phyloP scores from a whole-genome alignment of 192 early-diverging fungal species.

The Geranomyces variabilis region DNA sequence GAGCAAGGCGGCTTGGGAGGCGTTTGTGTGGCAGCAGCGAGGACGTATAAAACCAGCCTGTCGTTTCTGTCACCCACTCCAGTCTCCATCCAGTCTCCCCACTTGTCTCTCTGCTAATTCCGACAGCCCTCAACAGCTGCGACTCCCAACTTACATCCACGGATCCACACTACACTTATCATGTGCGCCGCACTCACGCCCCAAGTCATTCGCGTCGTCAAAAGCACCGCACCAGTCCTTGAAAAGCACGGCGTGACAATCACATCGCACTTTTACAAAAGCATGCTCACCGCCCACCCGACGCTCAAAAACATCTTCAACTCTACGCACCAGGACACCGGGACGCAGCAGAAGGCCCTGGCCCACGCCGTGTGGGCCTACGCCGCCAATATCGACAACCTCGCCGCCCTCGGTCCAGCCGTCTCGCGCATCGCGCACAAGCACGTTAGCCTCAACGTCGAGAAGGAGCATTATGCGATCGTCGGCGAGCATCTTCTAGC shows the following conservation, averaged over 20 bases:
- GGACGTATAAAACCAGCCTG: no score
- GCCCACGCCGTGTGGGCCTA: slow-evolving; percentile 20
- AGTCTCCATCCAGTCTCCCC: no score
- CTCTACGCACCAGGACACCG: slow-evolving; percentile 4
- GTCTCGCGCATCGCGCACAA: slow-evolving; percentile 14
- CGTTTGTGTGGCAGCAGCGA: no score
- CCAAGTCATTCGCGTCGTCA: neutral
- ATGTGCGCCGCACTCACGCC: slow-evolving; percentile 7
- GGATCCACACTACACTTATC: no score
- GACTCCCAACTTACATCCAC: no score
- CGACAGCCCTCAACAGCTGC: no score
- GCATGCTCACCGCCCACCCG: slow-evolving; percentile 8
- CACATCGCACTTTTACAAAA: slow-evolving; percentile 13
- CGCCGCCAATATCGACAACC: slow-evolving; percentile 11
- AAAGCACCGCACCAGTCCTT: slow-evolving; percentile 13
- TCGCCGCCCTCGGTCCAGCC: neutral
- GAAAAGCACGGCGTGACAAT: slow-evolving; percentile 13
- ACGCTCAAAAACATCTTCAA: slow-evolving; percentile 16
- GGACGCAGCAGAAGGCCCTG: slow-evolving; percentile 1
- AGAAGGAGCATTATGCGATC: neutral
- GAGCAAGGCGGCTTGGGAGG: no score
- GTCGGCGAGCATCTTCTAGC: slow-evolving; percentile 8
- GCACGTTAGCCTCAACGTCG: slow-evolving; percentile 5
- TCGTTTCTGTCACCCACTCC: no score
- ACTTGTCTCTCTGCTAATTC: no score